These are phyloP conservation scores for Phytophthora meadii DNA, from an alignment of 352 stramenopile genomes.

Conservation along the genomic window DNA sequence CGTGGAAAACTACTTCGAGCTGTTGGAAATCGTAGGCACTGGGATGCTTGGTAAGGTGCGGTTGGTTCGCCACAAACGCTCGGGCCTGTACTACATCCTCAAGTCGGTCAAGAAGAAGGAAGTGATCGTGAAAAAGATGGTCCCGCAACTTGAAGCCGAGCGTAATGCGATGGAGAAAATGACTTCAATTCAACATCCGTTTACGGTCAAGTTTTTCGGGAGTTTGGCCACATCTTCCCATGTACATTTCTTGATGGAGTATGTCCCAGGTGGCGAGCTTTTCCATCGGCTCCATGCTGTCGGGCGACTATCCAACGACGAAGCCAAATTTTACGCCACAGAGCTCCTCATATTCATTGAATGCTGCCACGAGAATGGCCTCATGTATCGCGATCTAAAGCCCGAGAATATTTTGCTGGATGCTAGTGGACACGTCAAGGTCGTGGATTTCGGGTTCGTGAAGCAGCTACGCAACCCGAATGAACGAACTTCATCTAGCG, in stretches of 20 bases:
- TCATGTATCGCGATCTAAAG: slow-evolving; percentile 91
- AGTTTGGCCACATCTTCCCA: slow-evolving; percentile 66
- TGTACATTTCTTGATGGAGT: slow-evolving; percentile 78
- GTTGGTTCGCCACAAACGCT: slow-evolving; percentile 65
- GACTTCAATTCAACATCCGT: slow-evolving; percentile 49
- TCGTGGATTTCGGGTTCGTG: slow-evolving; percentile 78
- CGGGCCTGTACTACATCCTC: slow-evolving; percentile 68
- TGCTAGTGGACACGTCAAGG: slow-evolving; percentile 61
- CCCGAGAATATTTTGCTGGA: slow-evolving; percentile 92
- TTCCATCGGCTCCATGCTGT: slow-evolving; percentile 62
- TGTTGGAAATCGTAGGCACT: slow-evolving; percentile 67
- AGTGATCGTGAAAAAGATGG: slow-evolving; percentile 63
- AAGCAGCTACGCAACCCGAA: slow-evolving; percentile 41
- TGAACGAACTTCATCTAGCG: slow-evolving; percentile 60
- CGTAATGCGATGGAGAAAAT: slow-evolving; percentile 55
- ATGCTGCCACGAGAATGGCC: slow-evolving; percentile 54
- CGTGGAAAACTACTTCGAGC: slow-evolving; percentile 62
- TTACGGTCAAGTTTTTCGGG: slow-evolving; percentile 65
- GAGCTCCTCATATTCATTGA: slow-evolving; percentile 72
- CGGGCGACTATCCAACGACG: slow-evolving; percentile 62
- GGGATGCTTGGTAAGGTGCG: slow-evolving; percentile 79
- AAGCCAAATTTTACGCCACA: slow-evolving; percentile 82
- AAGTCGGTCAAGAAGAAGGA: slow-evolving; percentile 83
- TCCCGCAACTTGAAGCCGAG: slow-evolving; percentile 61
- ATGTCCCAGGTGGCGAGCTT: slow-evolving; percentile 70